Conservation (phyloP, 139 green algal species). For the Chlorella sp. region DNA sequence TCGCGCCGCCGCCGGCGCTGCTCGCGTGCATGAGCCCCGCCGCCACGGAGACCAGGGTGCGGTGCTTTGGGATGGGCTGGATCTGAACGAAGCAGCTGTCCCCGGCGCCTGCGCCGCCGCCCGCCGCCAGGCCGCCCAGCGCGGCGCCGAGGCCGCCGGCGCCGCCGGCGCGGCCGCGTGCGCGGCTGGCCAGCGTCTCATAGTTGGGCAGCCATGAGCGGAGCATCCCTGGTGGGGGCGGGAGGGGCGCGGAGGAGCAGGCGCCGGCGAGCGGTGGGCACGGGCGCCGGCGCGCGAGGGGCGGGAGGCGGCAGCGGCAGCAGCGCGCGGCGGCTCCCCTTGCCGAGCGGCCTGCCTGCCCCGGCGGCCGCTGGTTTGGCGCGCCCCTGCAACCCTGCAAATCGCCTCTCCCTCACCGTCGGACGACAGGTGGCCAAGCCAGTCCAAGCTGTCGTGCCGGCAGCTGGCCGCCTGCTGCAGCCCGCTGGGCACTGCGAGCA, state of each 20-base stretch:
- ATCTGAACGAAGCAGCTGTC: constrained; percentile 24
- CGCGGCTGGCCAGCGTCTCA: constrained; percentile 5
- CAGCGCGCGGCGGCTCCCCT: too few species aligned
- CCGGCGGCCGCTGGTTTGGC: too few species aligned
- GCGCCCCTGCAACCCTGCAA: too few species aligned
- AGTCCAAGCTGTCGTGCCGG: constrained; percentile 27
- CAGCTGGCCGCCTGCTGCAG: constrained; percentile 27
- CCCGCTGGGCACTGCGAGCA: constrained; percentile 21
- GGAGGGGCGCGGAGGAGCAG: too few species aligned
- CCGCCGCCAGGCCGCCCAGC: not conserved
- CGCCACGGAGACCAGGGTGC: constrained; percentile 16
- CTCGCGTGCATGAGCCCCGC: constrained; percentile 14
- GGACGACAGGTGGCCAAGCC: constrained; percentile 29
- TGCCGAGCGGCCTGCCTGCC: too few species aligned
- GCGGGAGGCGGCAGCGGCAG: too few species aligned
- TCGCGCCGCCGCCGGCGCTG: not conserved
- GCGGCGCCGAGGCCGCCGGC: constrained; percentile 1
- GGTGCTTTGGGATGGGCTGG: constrained; percentile 21
- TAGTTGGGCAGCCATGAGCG: constrained; percentile 37
- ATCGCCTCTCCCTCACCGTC: too few species aligned
- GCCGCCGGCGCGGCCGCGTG: not conserved
- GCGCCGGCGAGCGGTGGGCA: too few species aligned
- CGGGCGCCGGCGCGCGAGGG: too few species aligned
- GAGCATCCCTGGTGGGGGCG: too few species aligned
- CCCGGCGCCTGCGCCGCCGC: not conserved